phyloP scores from a whole-genome alignment of 495 filamentous ascomycete species.

The Aspergillus sclerotioniger region DNA sequence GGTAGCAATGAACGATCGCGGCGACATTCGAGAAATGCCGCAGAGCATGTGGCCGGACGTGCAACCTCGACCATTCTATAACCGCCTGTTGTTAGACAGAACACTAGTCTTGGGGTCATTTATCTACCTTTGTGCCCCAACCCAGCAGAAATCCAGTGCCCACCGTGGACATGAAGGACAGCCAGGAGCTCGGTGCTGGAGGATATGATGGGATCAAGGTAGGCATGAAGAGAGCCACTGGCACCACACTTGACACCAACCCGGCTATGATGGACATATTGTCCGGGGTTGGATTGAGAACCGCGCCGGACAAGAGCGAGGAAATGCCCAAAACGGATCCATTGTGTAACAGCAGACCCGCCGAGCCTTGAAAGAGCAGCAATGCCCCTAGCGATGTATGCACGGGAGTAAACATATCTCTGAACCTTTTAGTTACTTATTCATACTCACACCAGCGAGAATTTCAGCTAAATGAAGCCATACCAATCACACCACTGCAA shows the following conservation, averaged over 20 bases:
- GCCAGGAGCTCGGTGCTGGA: slow-evolving; percentile 29
- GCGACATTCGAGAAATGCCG: slow-evolving; percentile 51
- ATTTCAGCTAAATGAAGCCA: no score
- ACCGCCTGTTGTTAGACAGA: slow-evolving; percentile 4
- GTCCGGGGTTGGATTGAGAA: slow-evolving; percentile 36
- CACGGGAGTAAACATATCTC: slow-evolving; percentile 58
- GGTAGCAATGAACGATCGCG: slow-evolving; percentile 52
- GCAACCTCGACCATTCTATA: slow-evolving; percentile 52
- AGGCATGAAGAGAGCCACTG: slow-evolving; percentile 40
- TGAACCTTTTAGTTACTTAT: no score
- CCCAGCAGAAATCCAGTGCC: slow-evolving; percentile 49
- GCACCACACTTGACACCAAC: slow-evolving; percentile 41
- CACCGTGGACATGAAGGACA: slow-evolving; percentile 34
- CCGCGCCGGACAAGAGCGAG: slow-evolving; percentile 41
- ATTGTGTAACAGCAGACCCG: slow-evolving; percentile 53
- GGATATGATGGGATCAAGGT: slow-evolving; percentile 47
- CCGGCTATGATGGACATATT: slow-evolving; percentile 52
- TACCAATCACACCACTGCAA: not conserved
- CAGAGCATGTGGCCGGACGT: slow-evolving; percentile 64
- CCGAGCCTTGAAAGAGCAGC: slow-evolving; percentile 53
- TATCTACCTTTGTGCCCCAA: slow-evolving; percentile 54
- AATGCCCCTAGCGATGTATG: slow-evolving; percentile 56
- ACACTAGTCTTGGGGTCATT: not conserved
- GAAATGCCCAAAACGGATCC: slow-evolving; percentile 56
- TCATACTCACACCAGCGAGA: no score